Percentiles rank a stretch among this genome's conserved stretches.
Conservation (phyloP, 148 eudicot genomes). For the Nyssa sinensis region DNA sequence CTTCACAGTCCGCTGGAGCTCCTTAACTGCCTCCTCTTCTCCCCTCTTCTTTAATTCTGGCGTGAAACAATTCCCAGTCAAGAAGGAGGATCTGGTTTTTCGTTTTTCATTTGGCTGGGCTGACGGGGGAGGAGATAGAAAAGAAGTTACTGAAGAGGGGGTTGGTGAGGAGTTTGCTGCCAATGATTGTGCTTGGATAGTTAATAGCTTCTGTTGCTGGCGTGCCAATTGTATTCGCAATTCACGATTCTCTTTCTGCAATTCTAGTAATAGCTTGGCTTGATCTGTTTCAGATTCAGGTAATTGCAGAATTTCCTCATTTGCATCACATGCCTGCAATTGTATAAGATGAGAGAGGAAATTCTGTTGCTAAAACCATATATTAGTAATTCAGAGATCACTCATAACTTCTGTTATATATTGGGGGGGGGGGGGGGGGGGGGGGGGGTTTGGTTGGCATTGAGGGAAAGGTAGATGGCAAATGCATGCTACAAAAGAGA, state of each 20-base stretch:
- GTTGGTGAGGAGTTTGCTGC: conserved; percentile 64
- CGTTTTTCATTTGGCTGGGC: conserved; percentile 40
- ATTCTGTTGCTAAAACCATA: background rate
- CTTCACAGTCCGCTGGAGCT: conserved; percentile 53
- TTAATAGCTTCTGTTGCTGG: conserved; percentile 76
- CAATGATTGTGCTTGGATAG: conserved; percentile 66
- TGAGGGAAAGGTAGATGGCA: too few relatives aligned
- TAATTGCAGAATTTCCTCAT: conserved; percentile 52
- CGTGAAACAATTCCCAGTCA: conserved; percentile 46
- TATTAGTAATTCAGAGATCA: background rate
- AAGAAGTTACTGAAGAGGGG: conserved; percentile 45
- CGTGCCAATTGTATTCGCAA: conserved; percentile 65
- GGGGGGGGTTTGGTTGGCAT: too few relatives aligned
- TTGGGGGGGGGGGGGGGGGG: too few relatives aligned
- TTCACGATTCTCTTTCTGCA: conserved; percentile 80
- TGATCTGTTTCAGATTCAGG: conserved; percentile 59
- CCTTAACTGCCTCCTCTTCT: conserved; percentile 53
- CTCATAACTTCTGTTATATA: too few relatives aligned
- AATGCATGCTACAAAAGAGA: too few relatives aligned
- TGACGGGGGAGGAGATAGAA: conserved; percentile 49
- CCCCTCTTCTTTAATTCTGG: conserved; percentile 58
- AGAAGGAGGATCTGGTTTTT: conserved; percentile 39
- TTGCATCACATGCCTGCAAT: conserved; percentile 56
- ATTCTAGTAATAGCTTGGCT: conserved; percentile 67
- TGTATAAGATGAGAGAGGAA: background rate